Conservation (phyloP, 352 stramenopile species). For the Phytopythium helicoides region DNA sequence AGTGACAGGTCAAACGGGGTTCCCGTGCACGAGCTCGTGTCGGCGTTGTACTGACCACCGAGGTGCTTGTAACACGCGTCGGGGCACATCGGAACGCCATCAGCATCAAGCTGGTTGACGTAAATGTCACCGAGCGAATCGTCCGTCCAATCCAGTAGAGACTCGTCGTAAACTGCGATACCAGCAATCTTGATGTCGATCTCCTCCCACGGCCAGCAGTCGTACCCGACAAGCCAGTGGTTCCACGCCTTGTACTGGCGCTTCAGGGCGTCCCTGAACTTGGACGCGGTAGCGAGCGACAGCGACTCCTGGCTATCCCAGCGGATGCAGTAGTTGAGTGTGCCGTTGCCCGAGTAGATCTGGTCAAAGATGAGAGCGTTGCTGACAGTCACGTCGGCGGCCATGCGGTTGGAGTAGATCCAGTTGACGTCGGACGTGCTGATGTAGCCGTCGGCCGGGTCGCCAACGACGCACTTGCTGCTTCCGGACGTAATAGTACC, state of each 20-base stretch:
- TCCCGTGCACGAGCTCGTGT: slow-evolving; percentile 34
- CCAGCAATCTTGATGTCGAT: slow-evolving; percentile 42
- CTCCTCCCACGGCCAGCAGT: slow-evolving; percentile 34
- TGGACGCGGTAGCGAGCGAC: slow-evolving; percentile 27
- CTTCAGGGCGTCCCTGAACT: slow-evolving; percentile 47
- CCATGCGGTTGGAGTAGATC: slow-evolving; percentile 15
- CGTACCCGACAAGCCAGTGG: slow-evolving; percentile 22
- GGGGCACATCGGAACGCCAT: slow-evolving; percentile 19
- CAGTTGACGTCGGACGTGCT: slow-evolving; percentile 11
- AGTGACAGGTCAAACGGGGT: slow-evolving; percentile 43
- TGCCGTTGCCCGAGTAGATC: slow-evolving; percentile 22
- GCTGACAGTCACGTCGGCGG: slow-evolving; percentile 17
- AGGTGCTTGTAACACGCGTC: slow-evolving; percentile 42
- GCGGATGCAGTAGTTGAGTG: slow-evolving; percentile 44
- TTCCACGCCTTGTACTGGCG: slow-evolving; percentile 22
- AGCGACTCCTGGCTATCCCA: slow-evolving; percentile 48
- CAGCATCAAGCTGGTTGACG: slow-evolving; percentile 12
- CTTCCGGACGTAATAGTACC: slow-evolving; percentile 19
- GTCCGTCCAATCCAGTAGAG: slow-evolving; percentile 39
- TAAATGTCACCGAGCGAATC: slow-evolving; percentile 31
- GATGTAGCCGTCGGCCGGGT: slow-evolving; percentile 20
- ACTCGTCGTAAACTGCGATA: slow-evolving; percentile 28
- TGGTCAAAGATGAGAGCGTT: slow-evolving; percentile 48
- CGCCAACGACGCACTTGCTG: slow-evolving; percentile 20
- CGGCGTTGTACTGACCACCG: slow-evolving; percentile 20